Base-by-base conservation (phyloP, 2,329 filamentous ascomycete genomes). In the Myrmaecium sp. region DNA sequence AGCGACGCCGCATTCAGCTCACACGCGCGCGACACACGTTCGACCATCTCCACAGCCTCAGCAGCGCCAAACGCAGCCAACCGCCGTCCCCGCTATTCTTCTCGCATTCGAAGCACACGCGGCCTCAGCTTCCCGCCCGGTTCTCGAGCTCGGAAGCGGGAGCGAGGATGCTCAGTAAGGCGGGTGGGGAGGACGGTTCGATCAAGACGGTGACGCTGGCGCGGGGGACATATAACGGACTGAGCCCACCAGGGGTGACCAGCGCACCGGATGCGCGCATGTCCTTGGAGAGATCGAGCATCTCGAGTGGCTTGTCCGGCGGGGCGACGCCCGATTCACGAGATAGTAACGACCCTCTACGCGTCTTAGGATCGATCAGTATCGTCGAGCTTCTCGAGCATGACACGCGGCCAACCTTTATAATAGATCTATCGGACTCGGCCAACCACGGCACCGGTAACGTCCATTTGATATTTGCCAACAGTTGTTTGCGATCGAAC, bases 371-470 rank as follows among this genome's bases (percentile, higher is more conserved):
- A 21, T 64, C 65, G 14, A 59, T 83, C 27, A 73, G 75, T 14
- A 62, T 81, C 6, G 52, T 74, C 12, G 80, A 86, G 46, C 54
- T 86, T 20, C 50, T 89, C 21, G 78, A 86, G 42, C 67, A 77
- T 36, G 80, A 89, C 44, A 68, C 75, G 26, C 60, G 80, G 24
- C 80, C 78, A 3, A 79, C 75, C 0, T 81, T 86, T 39, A 64
- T 86, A 21, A 58, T 86, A 17, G 78, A 86, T 40, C 51, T 79
- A 26, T 57, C 58, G 5, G 68, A 74, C 39, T 47, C 58, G 2
- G 47, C 53, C n/a, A 74, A 72, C 37, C 60, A 58, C 24, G 54
- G 52, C 13, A 54, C 62, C 1, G 61, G 62, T 0, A 57, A 58
- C 2, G 48, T 84, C 19, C 60, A 66, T 16, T 60, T 80, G 5